Percentiles rank a stretch among this genome's conserved stretches.
Evolutionary conservation across 768 basidiomycete species (phyloP).

Genomic region (Suillus bovinus): DNA sequence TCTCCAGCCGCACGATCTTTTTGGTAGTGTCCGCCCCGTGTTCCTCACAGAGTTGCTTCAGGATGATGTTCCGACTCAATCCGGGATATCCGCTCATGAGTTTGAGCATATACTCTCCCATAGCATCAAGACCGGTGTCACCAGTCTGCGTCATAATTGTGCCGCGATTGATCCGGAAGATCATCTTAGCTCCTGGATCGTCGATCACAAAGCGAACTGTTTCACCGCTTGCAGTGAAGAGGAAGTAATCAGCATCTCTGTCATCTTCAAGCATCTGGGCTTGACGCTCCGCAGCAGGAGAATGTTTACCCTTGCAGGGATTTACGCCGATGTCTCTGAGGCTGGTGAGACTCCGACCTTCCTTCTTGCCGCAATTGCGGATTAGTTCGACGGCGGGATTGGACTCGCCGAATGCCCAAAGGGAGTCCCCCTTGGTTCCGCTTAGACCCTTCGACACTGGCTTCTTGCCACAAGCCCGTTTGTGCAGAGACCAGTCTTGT

Average conservation of each 20-base stretch:
- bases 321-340: constrained; percentile 16
- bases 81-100: constrained; percentile 18
- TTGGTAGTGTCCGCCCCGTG: not conserved
- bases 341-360: not conserved
- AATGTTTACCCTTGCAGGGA: constrained; percentile 12
- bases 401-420: constrained; percentile 12
- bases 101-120: constrained; percentile 22
- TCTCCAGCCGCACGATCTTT: not conserved
- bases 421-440: constrained; percentile 20
- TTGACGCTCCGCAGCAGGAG: constrained; percentile 21
- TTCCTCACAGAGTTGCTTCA: not conserved
- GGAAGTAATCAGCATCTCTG: constrained; percentile 20
- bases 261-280: constrained; percentile 19
- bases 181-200: constrained; percentile 14
- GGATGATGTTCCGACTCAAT: constrained; percentile 14
- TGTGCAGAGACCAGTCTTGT: constrained; percentile 20
- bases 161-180: constrained; percentile 17
- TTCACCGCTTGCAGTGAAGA: constrained; percentile 19
- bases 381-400: constrained; percentile 9
- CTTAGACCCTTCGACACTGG: constrained; percentile 19
- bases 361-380: not conserved
- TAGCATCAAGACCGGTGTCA: constrained; percentile 6
- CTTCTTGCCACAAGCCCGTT: constrained; percentile 20
- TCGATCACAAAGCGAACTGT: constrained; percentile 16
- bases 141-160: constrained; percentile 6